Percentiles rank a stretch among this genome's conserved stretches.
Evolutionary conservation across 2,329 filamentous ascomycete genomes (phyloP).

Genomic region (Fusarium nodosum): DNA sequence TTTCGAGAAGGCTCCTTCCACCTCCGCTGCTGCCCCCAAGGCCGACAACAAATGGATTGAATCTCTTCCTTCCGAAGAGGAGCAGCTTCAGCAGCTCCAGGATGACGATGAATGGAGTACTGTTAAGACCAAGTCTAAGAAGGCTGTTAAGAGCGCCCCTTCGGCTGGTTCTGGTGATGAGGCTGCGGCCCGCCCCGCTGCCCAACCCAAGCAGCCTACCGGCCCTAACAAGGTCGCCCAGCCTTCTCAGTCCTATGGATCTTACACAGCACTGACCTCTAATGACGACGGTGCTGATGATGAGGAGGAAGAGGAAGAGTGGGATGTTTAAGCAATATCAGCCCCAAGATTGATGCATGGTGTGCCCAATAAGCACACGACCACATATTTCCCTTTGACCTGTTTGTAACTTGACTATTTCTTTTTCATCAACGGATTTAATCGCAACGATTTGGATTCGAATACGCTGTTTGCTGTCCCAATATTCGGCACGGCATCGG

Average conservation of each 20-base stretch:
- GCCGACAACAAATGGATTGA: constrained; percentile 62
- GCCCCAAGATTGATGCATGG: constrained; percentile 20
- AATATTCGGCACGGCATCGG: constrained; percentile 35
- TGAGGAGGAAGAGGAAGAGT: constrained; percentile 64
- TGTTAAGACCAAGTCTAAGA: constrained; percentile 65
- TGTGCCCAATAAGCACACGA: constrained; percentile 17
- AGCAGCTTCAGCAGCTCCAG: constrained; percentile 71
- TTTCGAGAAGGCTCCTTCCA: constrained; percentile 59
- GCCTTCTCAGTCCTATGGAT: constrained; percentile 57
- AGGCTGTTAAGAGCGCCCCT: constrained; percentile 57
- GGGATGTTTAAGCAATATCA: constrained; percentile 61
- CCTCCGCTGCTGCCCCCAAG: constrained; percentile 52
- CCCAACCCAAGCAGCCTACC: constrained; percentile 52
- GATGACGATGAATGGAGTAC: constrained; percentile 71
- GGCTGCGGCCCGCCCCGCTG: constrained; percentile 48
- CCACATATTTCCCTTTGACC: constrained; percentile 29
- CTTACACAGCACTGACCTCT: constrained; percentile 64
- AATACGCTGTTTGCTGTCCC: constrained; percentile 38
- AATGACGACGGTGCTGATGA: constrained; percentile 58
- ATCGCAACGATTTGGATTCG: constrained; percentile 42
- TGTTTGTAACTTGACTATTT: constrained; percentile 41
- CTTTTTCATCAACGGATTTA: constrained; percentile 39
- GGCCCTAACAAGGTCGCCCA: constrained; percentile 50
- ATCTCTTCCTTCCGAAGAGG: constrained; percentile 70
- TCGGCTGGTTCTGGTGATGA: constrained; percentile 57